These are phyloP conservation scores for Aphanomyces invadans DNA, from an alignment of 352 stramenopile species.

Conservation along the genomic window DNA sequence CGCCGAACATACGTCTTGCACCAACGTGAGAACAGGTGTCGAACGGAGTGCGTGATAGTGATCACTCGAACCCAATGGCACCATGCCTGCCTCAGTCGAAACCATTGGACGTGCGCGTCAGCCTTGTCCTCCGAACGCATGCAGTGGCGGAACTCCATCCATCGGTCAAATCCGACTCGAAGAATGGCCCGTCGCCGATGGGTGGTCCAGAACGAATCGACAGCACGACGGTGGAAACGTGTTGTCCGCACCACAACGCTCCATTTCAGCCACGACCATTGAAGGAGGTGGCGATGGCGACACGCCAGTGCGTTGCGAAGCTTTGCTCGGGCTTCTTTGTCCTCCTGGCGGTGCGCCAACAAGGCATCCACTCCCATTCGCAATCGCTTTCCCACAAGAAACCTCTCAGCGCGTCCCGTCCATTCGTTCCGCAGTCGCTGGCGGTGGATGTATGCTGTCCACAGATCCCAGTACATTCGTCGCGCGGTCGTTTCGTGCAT, in stretches of 20 bases:
- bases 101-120: background rate
- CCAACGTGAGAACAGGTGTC: background rate
- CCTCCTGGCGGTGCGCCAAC: background rate
- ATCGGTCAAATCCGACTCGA: background rate
- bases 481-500: background rate
- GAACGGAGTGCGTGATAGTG: background rate
- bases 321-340: background rate
- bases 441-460: background rate
- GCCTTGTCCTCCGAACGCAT: background rate
- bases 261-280: background rate
- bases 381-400: background rate
- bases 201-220: background rate
- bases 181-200: background rate
- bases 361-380: background rate
- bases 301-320: background rate
- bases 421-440: background rate
- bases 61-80: background rate
- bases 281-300: background rate
- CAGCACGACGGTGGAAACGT: background rate
- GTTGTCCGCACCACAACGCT: background rate
- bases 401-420: background rate
- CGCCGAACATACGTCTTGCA: background rate
- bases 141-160: background rate
- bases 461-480: background rate
- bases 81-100: background rate